Conservation (phyloP, 345 rosid species). For the Heritiera littoralis region DNA sequence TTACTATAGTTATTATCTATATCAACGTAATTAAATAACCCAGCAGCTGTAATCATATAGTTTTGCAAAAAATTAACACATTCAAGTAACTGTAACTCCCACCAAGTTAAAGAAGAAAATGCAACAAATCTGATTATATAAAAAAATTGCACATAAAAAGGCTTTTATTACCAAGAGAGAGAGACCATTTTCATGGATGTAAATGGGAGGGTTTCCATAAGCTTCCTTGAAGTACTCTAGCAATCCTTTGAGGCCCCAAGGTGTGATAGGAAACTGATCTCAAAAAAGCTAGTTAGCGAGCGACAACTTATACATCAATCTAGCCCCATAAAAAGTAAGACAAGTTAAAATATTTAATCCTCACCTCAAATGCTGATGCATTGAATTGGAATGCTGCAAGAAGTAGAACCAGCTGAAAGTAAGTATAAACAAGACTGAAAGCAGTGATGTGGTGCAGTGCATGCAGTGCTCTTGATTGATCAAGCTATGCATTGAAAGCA, state of each 20-base stretch:
- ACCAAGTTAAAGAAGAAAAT: no score
- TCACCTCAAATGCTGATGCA: slow-evolving; percentile 20
- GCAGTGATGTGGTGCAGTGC: not conserved
- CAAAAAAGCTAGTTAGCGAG: slow-evolving; percentile 23
- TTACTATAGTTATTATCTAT: no score
- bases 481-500: not conserved
- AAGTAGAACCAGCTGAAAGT: not conserved
- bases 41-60: no score
- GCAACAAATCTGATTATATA: no score
- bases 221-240: slow-evolving; percentile 39
- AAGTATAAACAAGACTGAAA: not conserved
- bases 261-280: slow-evolving; percentile 38
- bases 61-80: no score
- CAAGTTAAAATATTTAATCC: not conserved
- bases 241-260: slow-evolving; percentile 35
- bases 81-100: no score
- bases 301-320: not conserved
- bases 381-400: slow-evolving; percentile 20
- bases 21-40: no score
- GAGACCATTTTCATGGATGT: slow-evolving; percentile 54
- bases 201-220: slow-evolving; percentile 46
- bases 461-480: not conserved
- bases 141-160: no score
- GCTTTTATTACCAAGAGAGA: not conserved
- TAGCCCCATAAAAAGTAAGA: not conserved